A percentile compares a stretch with the other conserved stretches of the same genome.
These are phyloP conservation scores for Dryadomyces quercivorus DNA, from an alignment of 2,329 filamentous ascomycete species.

Conservation along the genomic window DNA sequence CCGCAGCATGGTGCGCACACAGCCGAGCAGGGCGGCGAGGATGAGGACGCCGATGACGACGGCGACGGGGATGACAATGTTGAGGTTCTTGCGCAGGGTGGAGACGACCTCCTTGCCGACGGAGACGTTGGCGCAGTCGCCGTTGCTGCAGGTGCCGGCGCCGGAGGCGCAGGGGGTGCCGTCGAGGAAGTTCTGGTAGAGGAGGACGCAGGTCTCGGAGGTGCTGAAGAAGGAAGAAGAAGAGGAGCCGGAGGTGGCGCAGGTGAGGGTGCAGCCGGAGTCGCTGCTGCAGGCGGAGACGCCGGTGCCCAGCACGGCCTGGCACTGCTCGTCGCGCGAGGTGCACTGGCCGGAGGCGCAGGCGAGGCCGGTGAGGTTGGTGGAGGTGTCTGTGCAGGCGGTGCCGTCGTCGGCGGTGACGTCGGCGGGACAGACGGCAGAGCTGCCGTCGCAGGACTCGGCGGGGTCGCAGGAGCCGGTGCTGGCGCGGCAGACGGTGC, in stretches of 20 bases:
- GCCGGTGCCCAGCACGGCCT: constrained; percentile 62
- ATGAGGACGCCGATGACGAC: constrained; percentile 61
- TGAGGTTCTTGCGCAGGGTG: constrained; percentile 68
- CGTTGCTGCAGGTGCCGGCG: constrained; percentile 68
- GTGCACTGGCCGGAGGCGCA: constrained; percentile 95
- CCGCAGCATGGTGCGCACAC: constrained; percentile 46
- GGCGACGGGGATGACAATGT: constrained; percentile 71
- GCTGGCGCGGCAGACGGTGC: constrained; percentile 67
- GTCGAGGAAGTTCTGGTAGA: constrained; percentile 89
- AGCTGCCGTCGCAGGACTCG: constrained; percentile 67
- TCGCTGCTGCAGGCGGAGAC: constrained; percentile 51
- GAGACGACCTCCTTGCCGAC: constrained; percentile 56
- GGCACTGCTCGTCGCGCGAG: constrained; percentile 79
- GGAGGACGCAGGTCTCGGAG: constrained; percentile 45
- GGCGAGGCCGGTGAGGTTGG: constrained; percentile 45
- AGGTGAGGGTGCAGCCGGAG: constrained; percentile 64
- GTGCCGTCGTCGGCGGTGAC: constrained; percentile 55
- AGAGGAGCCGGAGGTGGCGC: constrained; percentile 32
- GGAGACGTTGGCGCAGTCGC: constrained; percentile 60
- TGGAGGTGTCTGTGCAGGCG: constrained; percentile 53
- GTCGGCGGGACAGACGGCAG: constrained; percentile 64
- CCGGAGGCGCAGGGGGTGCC: constrained; percentile 69
- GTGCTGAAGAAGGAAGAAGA: neutral
- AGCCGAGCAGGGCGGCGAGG: constrained; percentile 55
- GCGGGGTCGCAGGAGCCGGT: constrained; percentile 74